A percentile compares a stretch with the other conserved stretches of the same genome.
Conservation (phyloP, 805 yeast species). For the Kuraishia ogatae region DNA sequence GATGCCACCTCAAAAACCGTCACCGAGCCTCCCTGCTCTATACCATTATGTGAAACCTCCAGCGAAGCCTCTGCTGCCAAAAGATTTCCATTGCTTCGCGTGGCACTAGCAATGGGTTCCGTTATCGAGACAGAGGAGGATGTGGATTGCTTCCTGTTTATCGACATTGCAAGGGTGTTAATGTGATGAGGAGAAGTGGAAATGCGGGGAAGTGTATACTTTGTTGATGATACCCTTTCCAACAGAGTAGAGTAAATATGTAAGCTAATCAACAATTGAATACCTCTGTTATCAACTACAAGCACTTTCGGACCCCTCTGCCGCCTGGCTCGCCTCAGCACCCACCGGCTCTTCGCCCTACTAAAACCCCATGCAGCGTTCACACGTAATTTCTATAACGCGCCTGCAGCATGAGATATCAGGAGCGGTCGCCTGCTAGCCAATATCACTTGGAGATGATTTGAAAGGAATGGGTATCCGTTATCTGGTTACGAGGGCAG, state of each 20-base stretch:
- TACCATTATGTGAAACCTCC: not conserved
- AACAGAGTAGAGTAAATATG: not conserved
- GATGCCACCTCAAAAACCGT: constrained; percentile 3
- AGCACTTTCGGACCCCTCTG: no score
- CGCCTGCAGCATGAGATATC: not conserved
- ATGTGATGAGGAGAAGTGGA: not conserved
- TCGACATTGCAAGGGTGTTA: not conserved
- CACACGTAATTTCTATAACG: not conserved
- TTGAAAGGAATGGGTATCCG: not conserved
- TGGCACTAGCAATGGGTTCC: not conserved
- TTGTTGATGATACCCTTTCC: not conserved
- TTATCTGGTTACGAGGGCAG: no score
- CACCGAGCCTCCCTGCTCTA: not conserved
- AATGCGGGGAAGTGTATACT: not conserved
- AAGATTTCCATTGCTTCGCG: not conserved
- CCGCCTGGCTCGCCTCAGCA: no score
- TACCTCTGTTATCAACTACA: no score
- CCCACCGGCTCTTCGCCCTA: not conserved
- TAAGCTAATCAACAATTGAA: no score
- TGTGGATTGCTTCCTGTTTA: constrained; percentile 1
- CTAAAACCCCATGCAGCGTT: not conserved
- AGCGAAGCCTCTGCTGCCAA: not conserved
- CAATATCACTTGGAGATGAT: no score
- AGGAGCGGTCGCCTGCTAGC: not conserved
- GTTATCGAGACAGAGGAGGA: not conserved